Conservation (phyloP, 352 stramenopile genomes). For the Pythium dissimile region DNA sequence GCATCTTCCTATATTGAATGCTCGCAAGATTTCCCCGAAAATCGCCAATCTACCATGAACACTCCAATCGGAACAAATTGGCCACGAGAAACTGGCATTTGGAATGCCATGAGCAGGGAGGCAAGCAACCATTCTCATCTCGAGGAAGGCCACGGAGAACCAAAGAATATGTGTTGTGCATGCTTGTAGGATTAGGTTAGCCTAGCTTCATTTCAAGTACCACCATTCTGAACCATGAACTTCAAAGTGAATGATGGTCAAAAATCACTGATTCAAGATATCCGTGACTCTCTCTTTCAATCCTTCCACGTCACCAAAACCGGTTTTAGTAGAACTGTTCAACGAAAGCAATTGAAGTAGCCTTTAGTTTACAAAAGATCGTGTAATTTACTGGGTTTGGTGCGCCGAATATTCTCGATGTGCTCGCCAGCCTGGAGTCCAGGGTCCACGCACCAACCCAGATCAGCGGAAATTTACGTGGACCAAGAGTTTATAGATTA, state of each 20-base stretch:
- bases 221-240: too few relatives aligned
- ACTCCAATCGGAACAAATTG: too few relatives aligned
- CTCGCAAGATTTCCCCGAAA: too few relatives aligned
- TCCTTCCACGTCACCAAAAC: slow-evolving; percentile 21
- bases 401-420: slow-evolving; percentile 26
- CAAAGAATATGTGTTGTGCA: too few relatives aligned
- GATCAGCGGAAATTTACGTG: slow-evolving; percentile 9
- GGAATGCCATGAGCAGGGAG: too few relatives aligned
- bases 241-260: neutral
- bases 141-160: too few relatives aligned
- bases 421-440: neutral
- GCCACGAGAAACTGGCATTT: too few relatives aligned
- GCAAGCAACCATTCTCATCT: too few relatives aligned
- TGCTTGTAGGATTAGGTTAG: too few relatives aligned
- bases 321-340: slow-evolving; percentile 21
- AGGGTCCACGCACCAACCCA: slow-evolving; percentile 14
- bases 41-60: neutral
- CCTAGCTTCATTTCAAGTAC: too few relatives aligned
- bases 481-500: slow-evolving; percentile 5
- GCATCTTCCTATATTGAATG: too few relatives aligned
- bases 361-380: slow-evolving; percentile 9
- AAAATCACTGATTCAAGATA: neutral
- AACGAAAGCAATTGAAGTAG: slow-evolving; percentile 21
- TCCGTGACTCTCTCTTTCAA: neutral
- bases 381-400: slow-evolving; percentile 16